Evolutionary conservation across 2,329 filamentous ascomycete genomes (phyloP).

Genomic region (Pseudophaeomoniella oleicola): DNA sequence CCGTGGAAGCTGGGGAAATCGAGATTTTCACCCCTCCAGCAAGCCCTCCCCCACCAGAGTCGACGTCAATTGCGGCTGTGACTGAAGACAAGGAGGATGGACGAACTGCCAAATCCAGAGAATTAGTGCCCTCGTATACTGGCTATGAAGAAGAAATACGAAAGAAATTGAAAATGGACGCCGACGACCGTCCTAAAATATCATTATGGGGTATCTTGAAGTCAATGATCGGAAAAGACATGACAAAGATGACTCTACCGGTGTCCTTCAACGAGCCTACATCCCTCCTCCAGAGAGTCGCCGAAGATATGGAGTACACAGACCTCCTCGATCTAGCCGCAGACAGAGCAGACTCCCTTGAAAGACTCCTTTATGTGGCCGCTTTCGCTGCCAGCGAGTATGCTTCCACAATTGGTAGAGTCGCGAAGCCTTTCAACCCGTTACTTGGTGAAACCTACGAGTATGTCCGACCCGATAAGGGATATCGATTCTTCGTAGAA

Average conservation of each 20-base stretch:
- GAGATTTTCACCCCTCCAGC: constrained; percentile 50
- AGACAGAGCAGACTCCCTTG: constrained; percentile 71
- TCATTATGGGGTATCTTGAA: constrained; percentile 94
- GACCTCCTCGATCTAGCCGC: constrained; percentile 82
- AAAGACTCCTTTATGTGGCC: constrained; percentile 86
- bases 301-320: constrained; percentile 96
- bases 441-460: constrained; percentile 93
- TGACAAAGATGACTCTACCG: constrained; percentile 98
- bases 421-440: constrained; percentile 97
- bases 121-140: constrained; percentile 65
- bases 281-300: constrained; percentile 82
- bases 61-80: constrained; percentile 10
- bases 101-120: constrained; percentile 35
- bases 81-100: constrained; percentile 31
- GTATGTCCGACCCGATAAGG: constrained; percentile 88
- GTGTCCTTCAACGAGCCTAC: constrained; percentile 99
- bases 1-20: constrained; percentile 83
- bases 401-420: constrained; percentile 87
- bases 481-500: constrained; percentile 96
- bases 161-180: constrained; percentile 69
- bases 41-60: constrained; percentile 16
- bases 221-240: constrained; percentile 99
- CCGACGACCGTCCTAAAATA: constrained; percentile 83
- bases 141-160: constrained; percentile 87
- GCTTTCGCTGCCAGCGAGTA: constrained; percentile 95